Conservation (phyloP, 805 yeast species). For the Metschnikowia proteae region DNA sequence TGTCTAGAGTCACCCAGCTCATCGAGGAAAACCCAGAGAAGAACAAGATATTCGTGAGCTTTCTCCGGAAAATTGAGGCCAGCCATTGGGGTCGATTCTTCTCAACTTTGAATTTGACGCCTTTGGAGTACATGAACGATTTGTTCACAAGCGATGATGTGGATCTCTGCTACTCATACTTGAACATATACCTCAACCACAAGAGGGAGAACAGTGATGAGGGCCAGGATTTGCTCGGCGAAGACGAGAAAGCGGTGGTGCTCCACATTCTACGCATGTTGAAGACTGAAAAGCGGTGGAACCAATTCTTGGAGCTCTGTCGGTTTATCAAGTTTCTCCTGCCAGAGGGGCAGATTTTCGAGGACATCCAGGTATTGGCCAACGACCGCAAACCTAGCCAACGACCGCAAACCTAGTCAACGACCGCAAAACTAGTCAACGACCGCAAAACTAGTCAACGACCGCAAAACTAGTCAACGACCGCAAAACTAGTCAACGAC, state of each 20-base stretch:
- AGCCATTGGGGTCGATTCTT: constrained; percentile 53
- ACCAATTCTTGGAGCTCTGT: constrained; percentile 52
- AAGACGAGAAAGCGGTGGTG: constrained; percentile 39
- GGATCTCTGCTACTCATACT: constrained; percentile 48
- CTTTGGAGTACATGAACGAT: constrained; percentile 43
- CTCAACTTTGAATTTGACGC: constrained; percentile 37
- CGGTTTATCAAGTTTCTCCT: constrained; percentile 51
- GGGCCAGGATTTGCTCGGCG: constrained; percentile 9
- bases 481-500: too few relatives aligned
- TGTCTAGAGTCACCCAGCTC: constrained; percentile 15
- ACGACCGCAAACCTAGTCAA: too few relatives aligned
- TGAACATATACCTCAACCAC: constrained; percentile 49
- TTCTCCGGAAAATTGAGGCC: constrained; percentile 57
- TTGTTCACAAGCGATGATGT: constrained; percentile 40
- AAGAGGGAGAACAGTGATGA: constrained; percentile 32
- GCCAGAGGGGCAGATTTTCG: constrained; percentile 34
- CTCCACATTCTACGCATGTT: constrained; percentile 43
- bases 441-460: too few relatives aligned
- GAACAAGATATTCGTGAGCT: constrained; percentile 44
- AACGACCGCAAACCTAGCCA: too few relatives aligned
- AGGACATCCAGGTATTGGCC: constrained; percentile 2
- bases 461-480: too few relatives aligned
- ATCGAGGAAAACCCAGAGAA: constrained; percentile 17
- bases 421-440: too few relatives aligned
- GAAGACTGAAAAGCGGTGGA: constrained; percentile 41